Percentiles rank a stretch among this genome's conserved stretches.
Conservation (phyloP, 495 filamentous ascomycete species). For the Penicillium salamii region DNA sequence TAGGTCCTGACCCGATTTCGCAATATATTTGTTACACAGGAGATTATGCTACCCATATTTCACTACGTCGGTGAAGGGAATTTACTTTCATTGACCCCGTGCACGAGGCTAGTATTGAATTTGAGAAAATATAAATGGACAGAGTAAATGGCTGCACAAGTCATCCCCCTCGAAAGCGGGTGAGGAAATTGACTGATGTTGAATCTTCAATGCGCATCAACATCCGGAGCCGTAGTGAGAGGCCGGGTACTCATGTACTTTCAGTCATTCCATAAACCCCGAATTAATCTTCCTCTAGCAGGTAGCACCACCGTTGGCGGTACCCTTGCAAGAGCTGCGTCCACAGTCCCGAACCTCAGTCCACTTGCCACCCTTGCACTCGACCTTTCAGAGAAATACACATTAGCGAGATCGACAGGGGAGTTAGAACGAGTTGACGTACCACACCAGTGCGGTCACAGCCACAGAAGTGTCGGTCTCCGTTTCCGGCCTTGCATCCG, state of each 20-base stretch:
- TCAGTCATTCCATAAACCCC: background rate
- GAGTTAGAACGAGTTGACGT: background rate
- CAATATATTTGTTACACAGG: too few species aligned
- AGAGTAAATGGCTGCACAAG: too few species aligned
- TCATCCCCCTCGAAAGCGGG: too few species aligned
- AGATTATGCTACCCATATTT: too few species aligned
- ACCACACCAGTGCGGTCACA: slow-evolving; percentile 15
- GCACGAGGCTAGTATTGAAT: too few species aligned
- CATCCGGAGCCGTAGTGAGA: too few species aligned
- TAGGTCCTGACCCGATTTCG: too few species aligned
- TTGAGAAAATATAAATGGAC: too few species aligned
- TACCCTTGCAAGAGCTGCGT: slow-evolving; percentile 4
- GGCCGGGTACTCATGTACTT: background rate
- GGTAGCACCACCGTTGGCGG: slow-evolving; percentile 8
- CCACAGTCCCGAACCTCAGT: slow-evolving; percentile 12
- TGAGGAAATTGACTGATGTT: background rate
- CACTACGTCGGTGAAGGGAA: too few species aligned
- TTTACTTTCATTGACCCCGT: too few species aligned
- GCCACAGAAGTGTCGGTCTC: slow-evolving; percentile 15
- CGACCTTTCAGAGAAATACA: slow-evolving; percentile 8
- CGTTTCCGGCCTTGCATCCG: slow-evolving; percentile 8
- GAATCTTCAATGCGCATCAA: background rate
- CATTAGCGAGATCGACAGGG: slow-evolving; percentile 5
- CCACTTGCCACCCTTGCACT: slow-evolving; percentile 10
- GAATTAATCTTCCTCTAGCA: slow-evolving; percentile 1